phyloP scores from a whole-genome alignment of 768 basidiomycete species.

The Pluteus cervinus region DNA sequence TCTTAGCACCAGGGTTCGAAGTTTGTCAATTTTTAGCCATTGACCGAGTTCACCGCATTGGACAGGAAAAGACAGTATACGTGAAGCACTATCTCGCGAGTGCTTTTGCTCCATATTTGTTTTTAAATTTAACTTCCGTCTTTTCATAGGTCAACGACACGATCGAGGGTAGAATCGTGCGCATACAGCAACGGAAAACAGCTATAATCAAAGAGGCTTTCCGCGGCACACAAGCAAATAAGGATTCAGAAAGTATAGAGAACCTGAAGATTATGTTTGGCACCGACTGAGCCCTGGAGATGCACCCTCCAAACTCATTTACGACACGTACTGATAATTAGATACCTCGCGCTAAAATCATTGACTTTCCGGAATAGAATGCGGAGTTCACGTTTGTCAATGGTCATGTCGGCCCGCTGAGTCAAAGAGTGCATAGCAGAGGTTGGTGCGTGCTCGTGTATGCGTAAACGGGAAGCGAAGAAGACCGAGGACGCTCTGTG shows the following conservation, averaged over 20 bases:
- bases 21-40: slow-evolving; percentile 43
- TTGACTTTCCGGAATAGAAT: too few relatives aligned
- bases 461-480: too few relatives aligned
- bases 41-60: slow-evolving; percentile 81
- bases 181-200: slow-evolving; percentile 82
- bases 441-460: too few relatives aligned
- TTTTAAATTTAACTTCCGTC: background rate
- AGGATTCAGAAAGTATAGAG: slow-evolving; percentile 68
- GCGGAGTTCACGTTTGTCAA: too few relatives aligned
- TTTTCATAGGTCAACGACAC: slow-evolving; percentile 57
- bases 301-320: too few relatives aligned
- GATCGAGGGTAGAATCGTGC: slow-evolving; percentile 72
- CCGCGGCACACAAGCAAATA: slow-evolving; percentile 40
- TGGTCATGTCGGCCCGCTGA: too few relatives aligned
- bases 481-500: too few relatives aligned
- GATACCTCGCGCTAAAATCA: too few relatives aligned
- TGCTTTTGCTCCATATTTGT: slow-evolving; percentile 3
- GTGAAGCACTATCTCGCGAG: slow-evolving; percentile 82
- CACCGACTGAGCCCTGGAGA: slow-evolving; percentile 32
- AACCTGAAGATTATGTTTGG: slow-evolving; percentile 81
- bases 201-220: slow-evolving; percentile 86
- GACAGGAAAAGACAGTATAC: slow-evolving; percentile 75
- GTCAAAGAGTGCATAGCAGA: too few relatives aligned
- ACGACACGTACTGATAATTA: too few relatives aligned
- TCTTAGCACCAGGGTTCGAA: background rate